Evolutionary conservation across 2,329 filamentous ascomycete genomes (phyloP).

Genomic region (Arthroderma sp.): DNA sequence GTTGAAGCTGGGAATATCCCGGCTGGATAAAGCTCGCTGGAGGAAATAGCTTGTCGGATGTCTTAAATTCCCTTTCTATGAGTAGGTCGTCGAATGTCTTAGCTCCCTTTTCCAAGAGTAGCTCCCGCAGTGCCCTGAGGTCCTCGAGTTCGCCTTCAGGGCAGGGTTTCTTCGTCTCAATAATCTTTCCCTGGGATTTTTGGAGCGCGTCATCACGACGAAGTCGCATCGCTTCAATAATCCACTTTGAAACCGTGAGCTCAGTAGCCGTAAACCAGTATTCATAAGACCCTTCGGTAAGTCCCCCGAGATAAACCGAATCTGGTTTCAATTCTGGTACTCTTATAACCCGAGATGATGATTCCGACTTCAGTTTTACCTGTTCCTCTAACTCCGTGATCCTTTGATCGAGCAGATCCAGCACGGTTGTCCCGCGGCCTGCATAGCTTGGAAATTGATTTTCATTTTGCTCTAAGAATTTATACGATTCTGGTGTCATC

Average conservation of each 20-base stretch:
- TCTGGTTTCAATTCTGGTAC: conserved; percentile 1
- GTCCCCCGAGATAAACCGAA: not conserved
- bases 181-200: conserved; percentile 11
- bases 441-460: not conserved
- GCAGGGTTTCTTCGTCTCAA: conserved; percentile 20
- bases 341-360: not conserved
- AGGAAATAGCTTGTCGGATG: conserved; percentile 31
- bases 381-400: too few relatives aligned
- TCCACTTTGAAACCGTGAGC: conserved; percentile 1
- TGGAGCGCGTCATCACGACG: not conserved
- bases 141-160: conserved; percentile 23
- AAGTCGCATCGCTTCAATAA: conserved; percentile 25
- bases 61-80: not conserved
- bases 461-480: conserved; percentile 1
- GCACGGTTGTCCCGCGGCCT: not conserved
- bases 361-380: not conserved
- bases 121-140: conserved; percentile 42
- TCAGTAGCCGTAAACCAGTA: not conserved
- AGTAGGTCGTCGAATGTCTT: conserved; percentile 55
- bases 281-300: conserved; percentile 2
- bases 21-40: conserved; percentile 6
- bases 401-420: conserved; percentile 2
- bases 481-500: conserved; percentile 32
- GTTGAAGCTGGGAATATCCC: conserved; percentile 7
- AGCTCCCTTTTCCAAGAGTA: conserved; percentile 45